Evolutionary conservation across 129 eudicot species (phyloP).

Genomic region (Flaveria ramosissima): DNA sequence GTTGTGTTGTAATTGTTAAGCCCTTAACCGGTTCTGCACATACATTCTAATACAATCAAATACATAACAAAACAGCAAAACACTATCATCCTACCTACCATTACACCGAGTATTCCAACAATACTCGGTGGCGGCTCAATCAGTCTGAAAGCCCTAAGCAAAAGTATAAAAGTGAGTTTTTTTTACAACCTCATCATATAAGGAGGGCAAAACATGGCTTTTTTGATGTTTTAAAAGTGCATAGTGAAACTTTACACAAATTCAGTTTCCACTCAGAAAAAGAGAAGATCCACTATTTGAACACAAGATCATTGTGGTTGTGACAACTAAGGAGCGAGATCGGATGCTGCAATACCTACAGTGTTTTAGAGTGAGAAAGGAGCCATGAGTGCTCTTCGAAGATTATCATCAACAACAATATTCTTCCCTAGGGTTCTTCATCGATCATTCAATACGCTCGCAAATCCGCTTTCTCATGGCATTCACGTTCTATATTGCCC

Average conservation of each 20-base stretch:
- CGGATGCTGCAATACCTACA: background rate
- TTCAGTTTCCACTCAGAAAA: background rate
- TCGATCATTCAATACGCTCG: constrained; percentile 51
- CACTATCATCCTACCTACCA: no score
- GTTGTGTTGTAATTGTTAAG: no score
- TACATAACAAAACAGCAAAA: no score
- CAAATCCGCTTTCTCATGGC: constrained; percentile 59
- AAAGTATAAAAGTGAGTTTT: no score
- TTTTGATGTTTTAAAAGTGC: background rate
- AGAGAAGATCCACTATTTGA: background rate
- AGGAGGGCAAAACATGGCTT: constrained; percentile 3
- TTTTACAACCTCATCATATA: no score
- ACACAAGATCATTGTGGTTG: constrained; percentile 17
- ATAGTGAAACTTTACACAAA: background rate
- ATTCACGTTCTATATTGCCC: constrained; percentile 92
- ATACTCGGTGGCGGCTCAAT: no score
- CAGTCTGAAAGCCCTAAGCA: no score
- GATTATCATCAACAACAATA: constrained; percentile 29
- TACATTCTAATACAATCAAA: no score
- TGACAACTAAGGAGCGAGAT: background rate
- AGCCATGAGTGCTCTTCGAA: constrained; percentile 47
- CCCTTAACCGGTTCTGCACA: no score
- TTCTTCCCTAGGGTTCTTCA: constrained; percentile 25
- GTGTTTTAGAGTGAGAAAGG: constrained; percentile 4
- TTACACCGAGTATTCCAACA: no score